Base-by-base conservation (phyloP, 2,329 filamentous ascomycete genomes). In the Graphium sp. region DNA sequence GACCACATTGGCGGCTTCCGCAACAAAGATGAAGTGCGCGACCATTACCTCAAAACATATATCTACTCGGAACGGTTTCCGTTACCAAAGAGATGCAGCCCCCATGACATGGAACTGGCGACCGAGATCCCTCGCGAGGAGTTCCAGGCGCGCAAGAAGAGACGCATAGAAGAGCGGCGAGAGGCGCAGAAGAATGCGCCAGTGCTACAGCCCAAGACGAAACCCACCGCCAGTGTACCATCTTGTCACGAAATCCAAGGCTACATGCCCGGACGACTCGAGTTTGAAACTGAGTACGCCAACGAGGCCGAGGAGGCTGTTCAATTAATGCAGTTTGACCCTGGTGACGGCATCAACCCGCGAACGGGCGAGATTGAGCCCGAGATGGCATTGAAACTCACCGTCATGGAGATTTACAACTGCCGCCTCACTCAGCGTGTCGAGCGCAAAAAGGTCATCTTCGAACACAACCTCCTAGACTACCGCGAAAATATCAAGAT, bases 231-330 rank as follows among this genome's bases (percentile, higher is more conserved):
- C 7, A 92, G 81, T 57, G 84, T 94, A 3, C 89, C 89, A 1
- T 78, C 84, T 19, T 98, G 89, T 50, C 89, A 98, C 57, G 89
- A 98, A 52, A 89, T 98, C 21, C 84, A 94, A 52, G 89, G 89
- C 4, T 98, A 92, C 49, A 98, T 98, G 89, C 89, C 89, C 4
- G 89, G 89, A 24, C 83, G 89, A 22, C 55, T 98, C 38, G 89
- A 98, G 45, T 98, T 98, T 38, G 89, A 98, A 60, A 94, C 82
- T 0, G 89, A 98, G 44, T 89, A 93, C 47, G 81, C 87, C 44
- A 98, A 98, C 44, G 89, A 98, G 44, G 89, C 89, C 1, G 89
- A 98, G 55, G 91, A 95, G 53, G 87, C 87, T 0, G 89, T 98
- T 3, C 89, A 98, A 49, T 75, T 92, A 37, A 95, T 98, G 85